Evolutionary conservation across 305 asterid species (phyloP).

Genomic region (Fraxinus dipetala): DNA sequence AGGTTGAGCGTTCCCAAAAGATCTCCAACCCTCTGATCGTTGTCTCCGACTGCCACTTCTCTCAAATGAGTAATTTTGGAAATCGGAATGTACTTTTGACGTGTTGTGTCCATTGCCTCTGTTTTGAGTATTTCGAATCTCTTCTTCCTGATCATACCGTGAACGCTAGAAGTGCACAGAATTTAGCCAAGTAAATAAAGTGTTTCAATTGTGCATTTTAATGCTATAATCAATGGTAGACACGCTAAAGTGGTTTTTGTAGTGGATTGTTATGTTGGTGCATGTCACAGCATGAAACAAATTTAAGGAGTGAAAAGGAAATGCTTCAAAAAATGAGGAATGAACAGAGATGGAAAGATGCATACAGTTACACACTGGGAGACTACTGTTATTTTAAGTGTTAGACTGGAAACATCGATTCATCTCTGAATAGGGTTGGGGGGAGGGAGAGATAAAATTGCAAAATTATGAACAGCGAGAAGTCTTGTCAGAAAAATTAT

Average conservation of each 20-base stretch:
- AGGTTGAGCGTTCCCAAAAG: constrained; percentile 42
- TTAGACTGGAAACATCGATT: background rate
- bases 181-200: constrained; percentile 24
- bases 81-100: constrained; percentile 40
- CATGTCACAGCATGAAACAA: background rate
- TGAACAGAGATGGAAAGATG: background rate
- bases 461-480: background rate
- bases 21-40: constrained; percentile 52
- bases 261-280: background rate
- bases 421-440: background rate
- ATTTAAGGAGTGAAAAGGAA: background rate
- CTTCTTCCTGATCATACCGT: constrained; percentile 78
- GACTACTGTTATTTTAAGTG: background rate
- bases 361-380: background rate
- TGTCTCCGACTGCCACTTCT: constrained; percentile 48
- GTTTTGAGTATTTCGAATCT: constrained; percentile 51
- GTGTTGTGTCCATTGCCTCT: constrained; percentile 44
- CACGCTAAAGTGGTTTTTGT: background rate
- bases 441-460: background rate
- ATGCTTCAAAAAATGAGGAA: background rate
- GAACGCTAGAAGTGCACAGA: constrained; percentile 55
- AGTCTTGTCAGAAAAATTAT: background rate
- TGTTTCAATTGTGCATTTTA: background rate
- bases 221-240: background rate
- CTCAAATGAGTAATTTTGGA: constrained; percentile 42